These are phyloP conservation scores for Durotheca rogersii DNA, from an alignment of 495 filamentous ascomycete species.

Conservation along the genomic window DNA sequence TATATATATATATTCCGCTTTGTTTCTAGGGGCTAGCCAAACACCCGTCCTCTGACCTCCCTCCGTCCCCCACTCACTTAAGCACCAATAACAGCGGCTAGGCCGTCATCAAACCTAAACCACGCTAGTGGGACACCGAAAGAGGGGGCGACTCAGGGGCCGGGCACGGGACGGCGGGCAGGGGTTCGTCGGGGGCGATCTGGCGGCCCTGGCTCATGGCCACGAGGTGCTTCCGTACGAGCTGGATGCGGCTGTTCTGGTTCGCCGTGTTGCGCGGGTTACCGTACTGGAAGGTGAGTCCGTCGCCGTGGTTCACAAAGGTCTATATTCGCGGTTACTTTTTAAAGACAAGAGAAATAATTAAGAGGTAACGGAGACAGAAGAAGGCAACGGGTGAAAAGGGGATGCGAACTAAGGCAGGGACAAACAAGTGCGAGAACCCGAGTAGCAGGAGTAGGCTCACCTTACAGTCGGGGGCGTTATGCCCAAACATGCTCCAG, in stretches of 20 bases:
- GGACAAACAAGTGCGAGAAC: too few relatives aligned
- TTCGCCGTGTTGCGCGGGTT: constrained; percentile 48
- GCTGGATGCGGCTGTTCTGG: constrained; percentile 43
- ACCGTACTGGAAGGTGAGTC: constrained; percentile 51
- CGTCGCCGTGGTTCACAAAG: constrained; percentile 45
- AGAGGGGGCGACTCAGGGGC: constrained; percentile 32
- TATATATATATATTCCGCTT: too few relatives aligned
- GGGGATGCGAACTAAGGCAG: too few relatives aligned
- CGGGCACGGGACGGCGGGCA: constrained; percentile 36
- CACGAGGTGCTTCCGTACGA: constrained; percentile 49
- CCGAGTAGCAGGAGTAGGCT: constrained; percentile 35
- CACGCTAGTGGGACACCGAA: constrained; percentile 41
- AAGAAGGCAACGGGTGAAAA: too few relatives aligned
- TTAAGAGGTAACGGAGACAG: too few relatives aligned
- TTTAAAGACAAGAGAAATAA: too few relatives aligned
- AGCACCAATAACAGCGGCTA: background rate
- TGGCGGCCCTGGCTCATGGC: constrained; percentile 39
- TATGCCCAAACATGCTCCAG: constrained; percentile 55
- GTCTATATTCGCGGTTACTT: too few relatives aligned
- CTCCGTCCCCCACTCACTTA: too few relatives aligned
- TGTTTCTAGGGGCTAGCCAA: too few relatives aligned
- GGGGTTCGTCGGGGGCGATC: constrained; percentile 26
- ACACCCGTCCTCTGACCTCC: too few relatives aligned
- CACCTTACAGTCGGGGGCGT: constrained; percentile 51
- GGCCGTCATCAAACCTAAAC: background rate